Conservation (phyloP, 306 rosid species). For the Medicago lupulina region DNA sequence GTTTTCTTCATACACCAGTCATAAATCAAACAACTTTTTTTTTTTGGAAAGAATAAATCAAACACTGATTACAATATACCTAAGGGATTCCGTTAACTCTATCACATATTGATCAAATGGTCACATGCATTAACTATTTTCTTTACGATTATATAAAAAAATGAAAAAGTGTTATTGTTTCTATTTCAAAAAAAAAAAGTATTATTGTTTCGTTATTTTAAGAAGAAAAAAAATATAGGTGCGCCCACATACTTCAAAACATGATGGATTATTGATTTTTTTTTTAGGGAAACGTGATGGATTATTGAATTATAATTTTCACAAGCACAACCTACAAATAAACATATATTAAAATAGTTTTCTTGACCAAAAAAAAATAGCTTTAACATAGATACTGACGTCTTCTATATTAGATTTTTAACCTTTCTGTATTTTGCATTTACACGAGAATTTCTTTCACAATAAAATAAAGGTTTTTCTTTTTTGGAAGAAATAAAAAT, state of each 20-base stretch:
- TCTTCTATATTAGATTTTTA: background rate
- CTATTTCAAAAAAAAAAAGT: background rate
- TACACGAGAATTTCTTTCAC: background rate
- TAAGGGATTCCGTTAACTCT: background rate
- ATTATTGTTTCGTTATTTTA: background rate
- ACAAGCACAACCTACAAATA: background rate
- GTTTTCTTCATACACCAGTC: too few relatives aligned
- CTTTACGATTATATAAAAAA: background rate
- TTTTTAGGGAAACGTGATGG: slow-evolving; percentile 1
- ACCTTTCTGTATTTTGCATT: background rate
- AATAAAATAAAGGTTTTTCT: background rate
- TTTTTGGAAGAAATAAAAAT: background rate
- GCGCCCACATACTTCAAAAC: background rate
- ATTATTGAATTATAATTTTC: background rate
- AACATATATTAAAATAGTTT: background rate
- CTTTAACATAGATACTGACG: background rate
- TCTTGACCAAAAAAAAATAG: too few relatives aligned
- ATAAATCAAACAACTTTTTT: too few relatives aligned
- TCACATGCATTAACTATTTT: background rate
- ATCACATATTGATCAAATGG: background rate
- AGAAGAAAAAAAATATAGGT: background rate
- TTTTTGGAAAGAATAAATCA: too few relatives aligned
- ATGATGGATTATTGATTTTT: background rate
- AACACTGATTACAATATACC: too few relatives aligned
- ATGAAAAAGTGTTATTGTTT: background rate